phyloP scores from a whole-genome alignment of 1,284 basidiomycete genomes.

The Retiboletus fuscus region DNA sequence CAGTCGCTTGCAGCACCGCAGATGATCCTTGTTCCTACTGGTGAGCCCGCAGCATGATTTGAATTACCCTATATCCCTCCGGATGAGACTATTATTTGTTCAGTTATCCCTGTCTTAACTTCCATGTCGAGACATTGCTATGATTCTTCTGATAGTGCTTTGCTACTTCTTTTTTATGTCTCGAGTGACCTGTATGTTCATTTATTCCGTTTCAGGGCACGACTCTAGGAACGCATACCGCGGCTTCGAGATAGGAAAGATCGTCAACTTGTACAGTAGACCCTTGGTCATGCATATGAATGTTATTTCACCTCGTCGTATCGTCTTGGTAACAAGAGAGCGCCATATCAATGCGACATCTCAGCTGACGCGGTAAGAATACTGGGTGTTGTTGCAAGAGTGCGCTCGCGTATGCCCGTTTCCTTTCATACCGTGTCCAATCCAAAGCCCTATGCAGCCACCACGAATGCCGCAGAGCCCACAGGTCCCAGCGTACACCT shows the following conservation, averaged over 20 bases:
- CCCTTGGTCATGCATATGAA: not conserved
- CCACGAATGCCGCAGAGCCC: slow-evolving; percentile 37
- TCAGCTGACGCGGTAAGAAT: not conserved
- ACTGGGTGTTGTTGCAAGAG: not conserved
- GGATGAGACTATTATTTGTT: slow-evolving; percentile 57
- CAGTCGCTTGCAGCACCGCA: too few relatives aligned
- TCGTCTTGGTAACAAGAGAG: not conserved
- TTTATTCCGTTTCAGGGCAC: too few relatives aligned
- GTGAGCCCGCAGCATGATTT: too few relatives aligned
- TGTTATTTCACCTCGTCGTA: too few relatives aligned
- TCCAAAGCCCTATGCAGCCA: not conserved
- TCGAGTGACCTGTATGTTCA: not conserved
- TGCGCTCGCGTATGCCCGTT: too few relatives aligned
- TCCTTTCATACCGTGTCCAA: too few relatives aligned
- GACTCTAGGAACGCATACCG: not conserved
- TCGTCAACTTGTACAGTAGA: not conserved
- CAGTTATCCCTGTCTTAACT: slow-evolving; percentile 78
- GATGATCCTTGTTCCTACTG: too few relatives aligned
- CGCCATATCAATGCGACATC: too few relatives aligned
- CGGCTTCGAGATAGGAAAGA: too few relatives aligned
- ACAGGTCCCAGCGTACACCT: slow-evolving; percentile 44
- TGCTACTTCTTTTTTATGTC: slow-evolving; percentile 18
- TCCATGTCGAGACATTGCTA: slow-evolving; percentile 65
- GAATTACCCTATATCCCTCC: too few relatives aligned
- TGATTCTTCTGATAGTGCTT: slow-evolving; percentile 51